phyloP scores from a whole-genome alignment of 495 filamentous ascomycete genomes.

The Parachaetomium inaequale region DNA sequence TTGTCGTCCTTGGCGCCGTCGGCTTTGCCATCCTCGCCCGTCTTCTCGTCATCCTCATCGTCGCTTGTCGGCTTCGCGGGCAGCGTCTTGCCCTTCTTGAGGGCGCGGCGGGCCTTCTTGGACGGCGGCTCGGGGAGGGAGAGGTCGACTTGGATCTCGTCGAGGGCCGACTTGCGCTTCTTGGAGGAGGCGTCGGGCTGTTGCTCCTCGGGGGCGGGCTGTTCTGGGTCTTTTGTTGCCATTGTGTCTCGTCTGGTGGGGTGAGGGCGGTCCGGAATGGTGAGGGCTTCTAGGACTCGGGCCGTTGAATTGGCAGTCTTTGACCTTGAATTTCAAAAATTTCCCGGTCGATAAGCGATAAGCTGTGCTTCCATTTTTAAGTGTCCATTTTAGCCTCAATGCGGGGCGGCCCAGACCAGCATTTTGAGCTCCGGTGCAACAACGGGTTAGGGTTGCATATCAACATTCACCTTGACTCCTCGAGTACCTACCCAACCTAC shows the following conservation, averaged over 20 bases:
- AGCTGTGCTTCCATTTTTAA: slow-evolving; percentile 10
- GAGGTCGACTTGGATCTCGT: slow-evolving; percentile 87
- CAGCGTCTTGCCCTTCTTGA: slow-evolving; percentile 67
- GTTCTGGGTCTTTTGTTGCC: slow-evolving; percentile 20
- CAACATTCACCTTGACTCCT: no score
- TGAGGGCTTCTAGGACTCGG: not conserved
- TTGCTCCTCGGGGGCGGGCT: slow-evolving; percentile 10
- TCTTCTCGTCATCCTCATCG: slow-evolving; percentile 42
- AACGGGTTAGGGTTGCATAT: no score
- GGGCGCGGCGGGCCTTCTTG: slow-evolving; percentile 78
- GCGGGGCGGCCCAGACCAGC: slow-evolving; percentile 11
- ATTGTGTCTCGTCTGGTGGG: not conserved
- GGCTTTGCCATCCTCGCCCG: not conserved
- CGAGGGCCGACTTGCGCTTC: slow-evolving; percentile 70
- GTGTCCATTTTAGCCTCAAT: slow-evolving; percentile 9
- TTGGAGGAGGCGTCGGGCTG: slow-evolving; percentile 31
- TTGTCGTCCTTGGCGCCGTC: slow-evolving; percentile 12
- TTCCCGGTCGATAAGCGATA: slow-evolving; percentile 30
- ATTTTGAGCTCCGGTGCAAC: not conserved
- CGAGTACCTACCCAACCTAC: no score
- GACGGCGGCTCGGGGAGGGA: slow-evolving; percentile 84
- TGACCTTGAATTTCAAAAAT: slow-evolving; percentile 24
- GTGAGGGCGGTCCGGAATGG: not conserved
- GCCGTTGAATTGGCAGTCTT: not conserved
- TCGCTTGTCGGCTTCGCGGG: slow-evolving; percentile 40